Evolutionary conservation across 202 grass and related monocot species (phyloP).

Genomic region (Digitaria exilis): DNA sequence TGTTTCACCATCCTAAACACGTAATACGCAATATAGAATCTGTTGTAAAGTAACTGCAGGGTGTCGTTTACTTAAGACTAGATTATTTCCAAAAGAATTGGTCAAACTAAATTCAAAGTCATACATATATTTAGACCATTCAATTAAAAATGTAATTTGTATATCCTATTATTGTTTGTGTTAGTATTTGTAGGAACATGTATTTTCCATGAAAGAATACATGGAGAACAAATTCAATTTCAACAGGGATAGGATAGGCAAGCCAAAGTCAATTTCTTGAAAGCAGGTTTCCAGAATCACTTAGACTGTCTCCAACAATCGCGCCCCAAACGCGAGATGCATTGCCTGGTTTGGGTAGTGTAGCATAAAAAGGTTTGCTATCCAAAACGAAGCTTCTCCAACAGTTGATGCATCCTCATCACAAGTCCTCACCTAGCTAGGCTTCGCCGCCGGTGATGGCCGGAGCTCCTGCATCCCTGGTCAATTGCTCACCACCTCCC

Average conservation of each 20-base stretch:
- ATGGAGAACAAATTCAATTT: neutral
- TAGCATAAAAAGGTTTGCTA: no score
- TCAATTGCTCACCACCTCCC: constrained; percentile 70
- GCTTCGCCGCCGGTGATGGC: no score
- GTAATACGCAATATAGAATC: neutral
- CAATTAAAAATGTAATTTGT: neutral
- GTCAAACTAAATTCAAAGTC: neutral
- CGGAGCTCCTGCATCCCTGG: no score
- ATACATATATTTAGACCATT: neutral
- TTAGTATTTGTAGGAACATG: neutral
- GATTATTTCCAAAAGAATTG: neutral
- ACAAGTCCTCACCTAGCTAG: no score
- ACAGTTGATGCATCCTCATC: no score
- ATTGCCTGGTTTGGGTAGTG: no score
- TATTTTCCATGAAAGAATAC: neutral
- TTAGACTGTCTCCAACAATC: no score
- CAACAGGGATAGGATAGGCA: neutral
- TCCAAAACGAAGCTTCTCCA: no score
- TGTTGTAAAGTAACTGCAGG: neutral
- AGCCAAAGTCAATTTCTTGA: neutral
- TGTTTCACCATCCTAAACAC: constrained; percentile 3
- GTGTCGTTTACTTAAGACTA: neutral
- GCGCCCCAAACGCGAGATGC: no score
- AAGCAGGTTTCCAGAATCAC: neutral
- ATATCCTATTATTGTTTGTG: neutral